These are phyloP conservation scores for Phyllosticta capitalensis DNA, from an alignment of 2,329 filamentous ascomycete species.

Conservation along the genomic window DNA sequence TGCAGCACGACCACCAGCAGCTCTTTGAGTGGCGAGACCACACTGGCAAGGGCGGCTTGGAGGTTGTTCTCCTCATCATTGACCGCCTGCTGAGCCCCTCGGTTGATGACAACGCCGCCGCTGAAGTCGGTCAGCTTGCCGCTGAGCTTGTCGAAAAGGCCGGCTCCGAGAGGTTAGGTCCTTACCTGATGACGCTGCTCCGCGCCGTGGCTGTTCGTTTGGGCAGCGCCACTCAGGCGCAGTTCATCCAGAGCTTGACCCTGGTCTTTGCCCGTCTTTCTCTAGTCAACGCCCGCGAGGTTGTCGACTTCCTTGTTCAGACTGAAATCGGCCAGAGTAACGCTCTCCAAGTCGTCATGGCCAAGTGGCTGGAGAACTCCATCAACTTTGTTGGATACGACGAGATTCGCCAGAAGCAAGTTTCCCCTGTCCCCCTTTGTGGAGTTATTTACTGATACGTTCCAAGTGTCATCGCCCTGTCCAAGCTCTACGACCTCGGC, in stretches of 20 bases:
- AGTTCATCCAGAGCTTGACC: conserved; percentile 92
- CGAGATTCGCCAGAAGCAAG: conserved; percentile 90
- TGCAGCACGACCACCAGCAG: conserved; percentile 82
- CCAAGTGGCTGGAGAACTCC: conserved; percentile 96
- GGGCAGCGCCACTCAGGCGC: conserved; percentile 69
- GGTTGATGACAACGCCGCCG: conserved; percentile 87
- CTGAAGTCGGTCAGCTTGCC: conserved; percentile 91
- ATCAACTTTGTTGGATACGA: conserved; percentile 97
- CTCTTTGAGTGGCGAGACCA: conserved; percentile 78
- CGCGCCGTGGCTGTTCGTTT: conserved; percentile 80
- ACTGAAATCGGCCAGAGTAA: conserved; percentile 70
- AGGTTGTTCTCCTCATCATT: conserved; percentile 83
- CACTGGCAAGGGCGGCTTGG: conserved; percentile 69
- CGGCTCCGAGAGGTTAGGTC: conserved; percentile 80
- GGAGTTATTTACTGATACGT: conserved; percentile 13
- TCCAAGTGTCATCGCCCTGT: conserved; percentile 74
- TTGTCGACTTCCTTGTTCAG: conserved; percentile 82
- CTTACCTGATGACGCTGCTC: conserved; percentile 79
- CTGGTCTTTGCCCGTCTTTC: conserved; percentile 89
- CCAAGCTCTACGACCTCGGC: conserved; percentile 80
- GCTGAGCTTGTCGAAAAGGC: conserved; percentile 94
- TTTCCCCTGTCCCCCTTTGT: conserved; percentile 14
- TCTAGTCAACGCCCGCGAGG: conserved; percentile 73
- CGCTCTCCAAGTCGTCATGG: conserved; percentile 79
- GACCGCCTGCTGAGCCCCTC: conserved; percentile 75